A percentile compares a stretch with the other conserved stretches of the same genome.
phyloP scores from a whole-genome alignment of 179 eudicot genomes.

The Dionaea muscipula region DNA sequence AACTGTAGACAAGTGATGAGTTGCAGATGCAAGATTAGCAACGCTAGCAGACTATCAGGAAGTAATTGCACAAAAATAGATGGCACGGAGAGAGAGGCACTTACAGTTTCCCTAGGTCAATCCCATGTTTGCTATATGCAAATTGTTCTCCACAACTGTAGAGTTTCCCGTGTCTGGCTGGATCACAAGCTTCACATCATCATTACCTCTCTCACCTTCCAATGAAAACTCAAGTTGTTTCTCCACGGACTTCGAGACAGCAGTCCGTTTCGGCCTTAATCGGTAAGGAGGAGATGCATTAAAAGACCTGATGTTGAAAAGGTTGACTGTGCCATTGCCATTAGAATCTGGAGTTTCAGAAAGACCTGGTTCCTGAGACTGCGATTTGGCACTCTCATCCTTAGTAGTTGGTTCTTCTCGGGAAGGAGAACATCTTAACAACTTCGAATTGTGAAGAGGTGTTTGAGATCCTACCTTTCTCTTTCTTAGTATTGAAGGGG shows the following conservation, averaged over 20 bases:
- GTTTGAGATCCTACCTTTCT: slow-evolving; percentile 37
- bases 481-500: slow-evolving; percentile 85
- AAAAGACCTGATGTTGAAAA: slow-evolving; percentile 28
- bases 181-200: slow-evolving; percentile 19
- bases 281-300: slow-evolving; percentile 86
- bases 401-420: slow-evolving; percentile 9
- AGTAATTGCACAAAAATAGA: no score
- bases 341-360: slow-evolving; percentile 23
- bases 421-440: slow-evolving; percentile 19
- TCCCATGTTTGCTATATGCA: slow-evolving; percentile 27
- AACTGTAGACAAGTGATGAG: no score
- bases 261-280: slow-evolving; percentile 49
- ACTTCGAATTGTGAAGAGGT: slow-evolving; percentile 16
- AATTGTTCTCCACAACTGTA: slow-evolving; percentile 25
- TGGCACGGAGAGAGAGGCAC: background rate
- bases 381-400: slow-evolving; percentile 21
- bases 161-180: slow-evolving; percentile 23
- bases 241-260: slow-evolving; percentile 58
- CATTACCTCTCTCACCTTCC: slow-evolving; percentile 22
- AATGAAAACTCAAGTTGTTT: slow-evolving; percentile 65
- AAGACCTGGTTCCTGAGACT: slow-evolving; percentile 19
- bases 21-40: no score
- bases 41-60: no score
- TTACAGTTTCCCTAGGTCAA: slow-evolving; percentile 17
- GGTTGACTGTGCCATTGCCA: slow-evolving; percentile 15